A percentile compares a stretch with the other conserved stretches of the same genome.
Conservation (phyloP, 495 filamentous ascomycete species). For the Neurospora cerealis region DNA sequence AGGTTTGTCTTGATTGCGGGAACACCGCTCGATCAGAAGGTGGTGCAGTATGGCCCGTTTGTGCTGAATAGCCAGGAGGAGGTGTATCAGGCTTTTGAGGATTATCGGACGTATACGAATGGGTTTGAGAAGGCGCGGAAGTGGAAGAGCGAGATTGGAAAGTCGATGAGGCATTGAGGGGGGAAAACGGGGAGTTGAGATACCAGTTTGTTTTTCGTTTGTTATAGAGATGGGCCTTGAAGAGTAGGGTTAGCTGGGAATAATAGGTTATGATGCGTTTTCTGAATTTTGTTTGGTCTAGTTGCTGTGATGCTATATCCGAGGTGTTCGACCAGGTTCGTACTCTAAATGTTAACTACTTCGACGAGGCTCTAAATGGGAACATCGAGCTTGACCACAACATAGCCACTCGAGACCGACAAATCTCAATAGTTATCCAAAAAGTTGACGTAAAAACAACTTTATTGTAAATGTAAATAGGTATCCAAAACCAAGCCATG, state of each 20-base stretch:
- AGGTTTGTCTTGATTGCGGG: slow-evolving; percentile 78
- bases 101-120: slow-evolving; percentile 76
- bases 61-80: slow-evolving; percentile 76
- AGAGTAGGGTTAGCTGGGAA: not conserved
- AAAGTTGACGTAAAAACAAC: not conserved
- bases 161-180: slow-evolving; percentile 37
- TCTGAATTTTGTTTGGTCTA: not conserved
- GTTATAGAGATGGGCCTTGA: not conserved
- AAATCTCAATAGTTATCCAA: not conserved
- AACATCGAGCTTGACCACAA: not conserved
- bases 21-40: slow-evolving; percentile 77
- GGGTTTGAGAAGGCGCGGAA: slow-evolving; percentile 79
- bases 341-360: not conserved
- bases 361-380: not conserved
- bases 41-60: slow-evolving; percentile 95
- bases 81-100: slow-evolving; percentile 81
- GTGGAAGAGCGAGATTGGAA: slow-evolving; percentile 93
- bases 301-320: not conserved
- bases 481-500: not conserved
- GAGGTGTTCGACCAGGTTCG: not conserved
- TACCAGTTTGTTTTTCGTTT: not conserved
- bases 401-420: not conserved
- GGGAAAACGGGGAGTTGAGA: not conserved
- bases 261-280: not conserved
- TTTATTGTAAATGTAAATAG: not conserved